Base-by-base conservation (phyloP, 2,329 filamentous ascomycete genomes). In the Aspergillus hortae region DNA sequence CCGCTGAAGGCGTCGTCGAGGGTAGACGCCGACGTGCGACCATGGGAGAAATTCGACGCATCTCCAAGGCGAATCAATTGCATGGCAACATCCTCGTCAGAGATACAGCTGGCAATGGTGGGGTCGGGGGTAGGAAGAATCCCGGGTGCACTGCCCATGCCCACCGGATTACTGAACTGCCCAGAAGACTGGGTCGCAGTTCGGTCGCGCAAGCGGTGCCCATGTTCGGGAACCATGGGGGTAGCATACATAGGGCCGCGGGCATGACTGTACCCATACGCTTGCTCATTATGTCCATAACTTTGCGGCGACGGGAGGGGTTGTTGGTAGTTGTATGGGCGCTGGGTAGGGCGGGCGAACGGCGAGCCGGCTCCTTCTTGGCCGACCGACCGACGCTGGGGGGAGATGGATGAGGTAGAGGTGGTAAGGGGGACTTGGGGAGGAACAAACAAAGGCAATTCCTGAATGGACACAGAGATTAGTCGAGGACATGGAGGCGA, bases 331-430 rank as follows among this genome's bases (percentile, higher is more conserved):
- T 82, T 82, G 67, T 94, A 95, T 5, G 88, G 88, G 63, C 91
- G 89, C 63, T 94, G 89, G 46, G 84, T 84, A 25, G 85, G 83
- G 61, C 86, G 84, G 46, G 87, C 82, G 67, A 89, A 95, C 4
- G 90, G 88, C 38, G 77, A 95, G 56, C 65, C 62, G 67, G 68
- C 86, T 70, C 67, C 87, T 76, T 76, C 89, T 78, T 77, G 88
- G 72, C 75, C 89, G 76, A 74, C 89, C 82, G 73, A 88, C 79
- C 90, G 89, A 65, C 92, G 87, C 67, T 91, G 90, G 55, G 92
- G 92, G 25, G 92, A 97, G 47, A 95, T 88, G 17, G 92, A 97
- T n/a, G 92, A 92, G 64, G 92, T 91, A n/a, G 92, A 96, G n/a
- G 89, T 88, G 46, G 90, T 87, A 61, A 92, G 88, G 45, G 92